A percentile compares a stretch with the other conserved stretches of the same genome.
Evolutionary conservation across 1,284 basidiomycete species (phyloP).

Genomic region (Tilletia horrida): DNA sequence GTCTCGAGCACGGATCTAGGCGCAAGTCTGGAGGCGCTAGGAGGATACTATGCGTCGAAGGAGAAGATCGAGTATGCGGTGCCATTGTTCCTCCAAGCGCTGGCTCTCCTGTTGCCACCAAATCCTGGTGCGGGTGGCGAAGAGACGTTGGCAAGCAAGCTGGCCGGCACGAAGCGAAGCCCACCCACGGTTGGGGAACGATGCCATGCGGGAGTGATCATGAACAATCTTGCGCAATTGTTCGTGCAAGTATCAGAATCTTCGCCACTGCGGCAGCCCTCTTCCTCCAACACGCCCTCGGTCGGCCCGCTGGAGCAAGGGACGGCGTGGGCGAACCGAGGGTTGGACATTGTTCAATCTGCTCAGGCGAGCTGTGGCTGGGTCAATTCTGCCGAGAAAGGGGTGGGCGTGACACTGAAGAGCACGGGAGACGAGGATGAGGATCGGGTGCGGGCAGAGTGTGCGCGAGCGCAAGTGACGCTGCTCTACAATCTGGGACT

Average conservation of each 20-base stretch:
- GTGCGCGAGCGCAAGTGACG: slow-evolving; percentile 46
- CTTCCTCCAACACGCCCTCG: not conserved
- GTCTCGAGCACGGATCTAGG: slow-evolving; percentile 48
- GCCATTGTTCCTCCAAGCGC: slow-evolving; percentile 54
- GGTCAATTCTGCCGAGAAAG: slow-evolving; percentile 9
- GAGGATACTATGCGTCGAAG: slow-evolving; percentile 50
- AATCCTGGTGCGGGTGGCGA: not conserved
- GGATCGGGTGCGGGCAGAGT: slow-evolving; percentile 38
- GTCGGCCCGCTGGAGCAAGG: slow-evolving; percentile 34
- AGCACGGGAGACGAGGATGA: slow-evolving; percentile 23
- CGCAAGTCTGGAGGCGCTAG: slow-evolving; percentile 52
- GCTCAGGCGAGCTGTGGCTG: slow-evolving; percentile 24
- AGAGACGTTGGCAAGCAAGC: slow-evolving; percentile 10
- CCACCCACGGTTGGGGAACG: slow-evolving; percentile 44
- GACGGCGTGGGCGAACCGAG: slow-evolving; percentile 48
- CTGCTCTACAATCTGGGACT: slow-evolving; percentile 51
- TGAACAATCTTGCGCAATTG: slow-evolving; percentile 53
- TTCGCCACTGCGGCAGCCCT: slow-evolving; percentile 2
- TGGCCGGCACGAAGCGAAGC: not conserved
- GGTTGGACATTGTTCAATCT: slow-evolving; percentile 44
- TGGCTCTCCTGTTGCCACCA: slow-evolving; percentile 47
- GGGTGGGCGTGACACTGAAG: slow-evolving; percentile 9
- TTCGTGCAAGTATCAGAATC: slow-evolving; percentile 28
- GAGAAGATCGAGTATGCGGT: slow-evolving; percentile 51
- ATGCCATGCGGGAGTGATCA: slow-evolving; percentile 49